Evolutionary conservation across 2,329 filamentous ascomycete genomes (phyloP), one percentile per base, ranked within the genome.

Genomic region (Phyllosticta citriasiana): DNA sequence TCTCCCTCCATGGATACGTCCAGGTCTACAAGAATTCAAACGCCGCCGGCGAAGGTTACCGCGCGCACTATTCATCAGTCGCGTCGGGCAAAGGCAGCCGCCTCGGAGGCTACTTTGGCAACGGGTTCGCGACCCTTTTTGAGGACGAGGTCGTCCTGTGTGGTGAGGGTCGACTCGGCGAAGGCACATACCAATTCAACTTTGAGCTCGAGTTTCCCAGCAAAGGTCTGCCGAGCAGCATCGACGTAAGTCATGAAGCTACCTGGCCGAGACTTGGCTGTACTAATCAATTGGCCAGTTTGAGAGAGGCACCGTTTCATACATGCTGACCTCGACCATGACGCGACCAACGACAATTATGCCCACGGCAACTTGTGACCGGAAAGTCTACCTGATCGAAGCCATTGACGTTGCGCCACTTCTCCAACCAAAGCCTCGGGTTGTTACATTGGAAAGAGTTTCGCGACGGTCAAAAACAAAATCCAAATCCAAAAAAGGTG

Each of bases 221-320:
- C 57, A 82, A 84, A 67, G 83, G 82, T 4, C 76, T 94, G 62
- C 89, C 89, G n/a, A 96, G 90, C 74, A 97, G 93, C 73, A 93
- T 99, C 70, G 92, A 96, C 76, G 93, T 97, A 82, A 71, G 89
- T 66, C 33, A 40, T 16, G 14, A 12, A 40, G 33, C 33, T 40
- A 16, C 10, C 10, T 12, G 14, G 6, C 30, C 19, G n/a, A 53
- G 51, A 24, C 25, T 8, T 22, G 51, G 9, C 14, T 12, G 16
- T 50, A 55, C 59, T 71, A 62, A 72, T 63, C 60, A 53, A 26
- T 53, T 25, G n/a, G 57, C 30, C 73, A 97, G 91, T 99, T 99
- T 73, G 94, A 97, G 76, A 86, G 93, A 70, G 94, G 94, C 40
- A 92, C 90, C 1, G 90, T 99, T 68, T 88, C 88, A 22, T 99